These are phyloP conservation scores for Suillus weaverae DNA, from an alignment of 768 basidiomycete genomes.

Conservation along the genomic window DNA sequence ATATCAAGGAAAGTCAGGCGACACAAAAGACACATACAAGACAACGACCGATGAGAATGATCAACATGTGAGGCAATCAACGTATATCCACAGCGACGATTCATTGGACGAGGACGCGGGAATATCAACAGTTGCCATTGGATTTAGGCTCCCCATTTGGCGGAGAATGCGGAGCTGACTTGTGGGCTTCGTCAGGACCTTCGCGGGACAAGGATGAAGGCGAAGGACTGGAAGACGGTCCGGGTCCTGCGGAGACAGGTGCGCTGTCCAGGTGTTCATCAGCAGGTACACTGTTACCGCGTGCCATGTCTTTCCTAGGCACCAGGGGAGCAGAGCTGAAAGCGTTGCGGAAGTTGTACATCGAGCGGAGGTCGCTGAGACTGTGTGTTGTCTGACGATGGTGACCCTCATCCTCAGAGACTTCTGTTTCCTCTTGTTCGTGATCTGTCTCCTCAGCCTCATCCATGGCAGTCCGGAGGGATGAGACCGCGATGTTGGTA, in stretches of 20 bases:
- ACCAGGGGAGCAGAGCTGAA: conserved; percentile 2
- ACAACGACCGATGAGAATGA: background rate
- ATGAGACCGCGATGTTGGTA: conserved; percentile 37
- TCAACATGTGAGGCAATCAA: conserved; percentile 3
- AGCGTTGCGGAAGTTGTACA: conserved; percentile 29
- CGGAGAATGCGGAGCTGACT: background rate
- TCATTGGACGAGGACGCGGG: background rate
- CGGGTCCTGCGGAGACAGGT: conserved; percentile 3
- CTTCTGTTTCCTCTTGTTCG: conserved; percentile 33
- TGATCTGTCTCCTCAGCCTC: conserved; percentile 28
- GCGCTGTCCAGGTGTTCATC: background rate
- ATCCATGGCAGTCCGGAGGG: conserved; percentile 35
- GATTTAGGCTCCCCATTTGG: background rate
- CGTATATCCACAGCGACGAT: conserved; percentile 5
- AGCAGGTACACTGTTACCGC: conserved; percentile 1
- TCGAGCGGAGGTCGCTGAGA: conserved; percentile 25
- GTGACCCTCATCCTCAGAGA: conserved; percentile 32
- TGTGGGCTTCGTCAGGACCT: background rate
- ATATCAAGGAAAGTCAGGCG: conserved; percentile 1
- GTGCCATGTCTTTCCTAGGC: background rate
- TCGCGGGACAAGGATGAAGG: conserved; percentile 2
- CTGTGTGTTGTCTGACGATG: conserved; percentile 14
- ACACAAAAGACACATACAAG: conserved; percentile 2
- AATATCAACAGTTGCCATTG: background rate
- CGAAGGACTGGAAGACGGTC: conserved; percentile 3